Percentiles rank a stretch among this genome's conserved stretches.
Conservation (phyloP, 441 rosid species). For the Erodium moschatum region DNA sequence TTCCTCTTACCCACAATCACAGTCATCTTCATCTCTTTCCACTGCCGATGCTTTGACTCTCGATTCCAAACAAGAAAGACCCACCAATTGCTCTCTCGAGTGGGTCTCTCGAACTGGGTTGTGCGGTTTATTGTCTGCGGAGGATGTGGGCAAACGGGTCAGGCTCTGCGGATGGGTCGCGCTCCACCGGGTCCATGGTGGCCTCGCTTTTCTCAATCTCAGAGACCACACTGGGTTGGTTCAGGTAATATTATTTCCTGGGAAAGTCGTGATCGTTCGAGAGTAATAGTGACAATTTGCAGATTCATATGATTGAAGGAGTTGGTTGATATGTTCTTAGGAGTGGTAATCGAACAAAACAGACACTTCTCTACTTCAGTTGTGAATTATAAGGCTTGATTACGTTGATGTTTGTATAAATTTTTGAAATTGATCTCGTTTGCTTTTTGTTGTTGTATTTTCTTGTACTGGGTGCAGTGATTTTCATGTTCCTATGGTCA, state of each 20-base stretch:
- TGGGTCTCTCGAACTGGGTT: conserved; percentile 67
- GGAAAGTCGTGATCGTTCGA: background rate
- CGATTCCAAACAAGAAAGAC: conserved; percentile 14
- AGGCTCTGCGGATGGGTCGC: conserved; percentile 96
- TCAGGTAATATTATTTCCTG: conserved; percentile 40
- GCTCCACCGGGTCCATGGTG: conserved; percentile 74
- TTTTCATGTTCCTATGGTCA: conserved; percentile 3
- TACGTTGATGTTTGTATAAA: background rate
- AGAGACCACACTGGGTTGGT: conserved; percentile 92
- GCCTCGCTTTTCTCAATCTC: conserved; percentile 80
- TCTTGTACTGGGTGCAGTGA: background rate
- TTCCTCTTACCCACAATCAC: conserved; percentile 8
- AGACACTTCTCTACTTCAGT: background rate
- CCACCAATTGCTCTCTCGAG: conserved; percentile 33
- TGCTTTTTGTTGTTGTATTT: background rate
- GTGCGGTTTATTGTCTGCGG: conserved; percentile 55
- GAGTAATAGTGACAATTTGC: background rate
- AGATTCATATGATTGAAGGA: background rate
- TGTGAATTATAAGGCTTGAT: background rate
- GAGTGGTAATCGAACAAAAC: background rate
- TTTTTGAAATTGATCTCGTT: too few species aligned
- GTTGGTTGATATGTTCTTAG: background rate
- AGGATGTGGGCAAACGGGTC: conserved; percentile 66
- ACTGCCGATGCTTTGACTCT: conserved; percentile 21
- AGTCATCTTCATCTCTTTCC: background rate